These are phyloP conservation scores for Pichia pseudocactophila DNA, from an alignment of 805 yeast species.

Conservation along the genomic window DNA sequence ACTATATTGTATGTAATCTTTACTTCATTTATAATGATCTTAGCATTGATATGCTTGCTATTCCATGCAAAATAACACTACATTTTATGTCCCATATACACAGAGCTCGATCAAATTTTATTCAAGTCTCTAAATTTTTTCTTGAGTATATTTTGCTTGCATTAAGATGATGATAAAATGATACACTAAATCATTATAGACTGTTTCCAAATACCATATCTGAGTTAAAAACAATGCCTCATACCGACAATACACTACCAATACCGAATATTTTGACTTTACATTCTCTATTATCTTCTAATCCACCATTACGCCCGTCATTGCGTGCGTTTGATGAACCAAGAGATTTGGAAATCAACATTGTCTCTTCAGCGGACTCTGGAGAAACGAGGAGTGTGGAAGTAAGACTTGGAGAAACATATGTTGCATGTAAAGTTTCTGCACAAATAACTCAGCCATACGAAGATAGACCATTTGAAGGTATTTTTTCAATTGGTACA, in stretches of 20 bases:
- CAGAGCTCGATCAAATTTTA: no score
- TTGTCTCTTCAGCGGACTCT: conserved; percentile 49
- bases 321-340: conserved; percentile 9
- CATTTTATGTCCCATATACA: no score
- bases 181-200: no score
- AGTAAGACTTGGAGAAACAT: conserved; percentile 67
- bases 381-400: conserved; percentile 57
- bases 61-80: no score
- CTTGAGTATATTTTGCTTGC: no score
- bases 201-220: no score
- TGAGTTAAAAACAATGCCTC: conserved; percentile 7
- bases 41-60: no score
- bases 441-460: conserved; percentile 72
- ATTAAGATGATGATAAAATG: no score
- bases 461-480: conserved; percentile 92
- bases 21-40: background rate
- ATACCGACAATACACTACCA: conserved; percentile 8
- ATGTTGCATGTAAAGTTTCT: conserved; percentile 61
- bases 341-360: conserved; percentile 26
- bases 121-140: no score
- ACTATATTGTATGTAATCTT: background rate
- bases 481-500: conserved; percentile 71
- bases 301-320: conserved; percentile 11
- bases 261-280: conserved; percentile 10
- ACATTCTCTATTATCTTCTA: conserved; percentile 8